phyloP scores from a whole-genome alignment of 2,329 filamentous ascomycete species.

The Tolypocladium guangdongense region DNA sequence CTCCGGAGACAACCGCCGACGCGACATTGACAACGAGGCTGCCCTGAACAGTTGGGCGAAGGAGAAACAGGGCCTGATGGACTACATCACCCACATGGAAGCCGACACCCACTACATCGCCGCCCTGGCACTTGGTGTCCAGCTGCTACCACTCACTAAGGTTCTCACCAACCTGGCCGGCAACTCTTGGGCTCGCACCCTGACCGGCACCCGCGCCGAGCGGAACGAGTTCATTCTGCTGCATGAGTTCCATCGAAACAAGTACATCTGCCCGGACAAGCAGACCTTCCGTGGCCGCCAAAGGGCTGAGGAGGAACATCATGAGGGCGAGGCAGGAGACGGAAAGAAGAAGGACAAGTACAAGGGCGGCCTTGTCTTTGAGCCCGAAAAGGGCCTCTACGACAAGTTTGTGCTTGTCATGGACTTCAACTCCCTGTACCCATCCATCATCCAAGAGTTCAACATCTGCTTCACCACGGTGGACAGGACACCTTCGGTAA shows the following conservation, averaged over 20 bases:
- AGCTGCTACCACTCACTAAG: conserved; percentile 89
- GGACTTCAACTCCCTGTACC: conserved; percentile 99
- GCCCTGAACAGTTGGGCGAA: conserved; percentile 76
- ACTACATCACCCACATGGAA: conserved; percentile 89
- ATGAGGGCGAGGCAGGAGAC: conserved; percentile 58
- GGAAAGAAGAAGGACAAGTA: conserved; percentile 98
- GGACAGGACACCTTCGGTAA: conserved; percentile 61
- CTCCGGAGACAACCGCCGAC: conserved; percentile 56
- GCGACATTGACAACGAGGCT: conserved; percentile 80
- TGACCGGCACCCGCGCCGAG: conserved; percentile 92
- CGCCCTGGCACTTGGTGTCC: conserved; percentile 75
- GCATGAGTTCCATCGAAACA: conserved; percentile 92
- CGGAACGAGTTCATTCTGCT: conserved; percentile 98
- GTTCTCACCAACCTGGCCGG: conserved; percentile 92
- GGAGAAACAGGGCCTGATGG: conserved; percentile 73
- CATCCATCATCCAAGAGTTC: conserved; percentile 97
- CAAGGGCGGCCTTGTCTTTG: conserved; percentile 96
- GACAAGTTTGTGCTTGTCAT: conserved; percentile 98
- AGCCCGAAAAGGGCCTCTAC: conserved; percentile 93
- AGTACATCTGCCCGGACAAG: conserved; percentile 97
- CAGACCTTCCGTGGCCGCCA: conserved; percentile 66
- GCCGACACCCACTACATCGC: conserved; percentile 94
- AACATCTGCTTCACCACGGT: conserved; percentile 99
- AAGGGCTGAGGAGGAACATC: conserved; percentile 58
- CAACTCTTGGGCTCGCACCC: conserved; percentile 94